These are phyloP conservation scores for Pyricularia sp. DNA, from an alignment of 2,329 filamentous ascomycete species.

Conservation along the genomic window DNA sequence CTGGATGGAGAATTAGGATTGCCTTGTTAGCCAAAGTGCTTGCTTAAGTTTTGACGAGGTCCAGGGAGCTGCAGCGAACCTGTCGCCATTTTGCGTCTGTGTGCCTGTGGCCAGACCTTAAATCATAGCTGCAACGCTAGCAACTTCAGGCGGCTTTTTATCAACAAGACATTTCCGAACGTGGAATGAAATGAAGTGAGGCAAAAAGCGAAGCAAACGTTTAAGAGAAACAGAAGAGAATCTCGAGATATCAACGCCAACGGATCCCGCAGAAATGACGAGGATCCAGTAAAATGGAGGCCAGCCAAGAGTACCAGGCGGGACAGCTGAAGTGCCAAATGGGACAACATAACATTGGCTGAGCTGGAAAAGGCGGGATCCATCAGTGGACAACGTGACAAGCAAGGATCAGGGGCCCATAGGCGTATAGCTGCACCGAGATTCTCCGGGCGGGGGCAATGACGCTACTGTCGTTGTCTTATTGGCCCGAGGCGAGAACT, in stretches of 20 bases:
- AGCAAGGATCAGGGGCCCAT: background rate
- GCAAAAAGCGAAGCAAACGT: background rate
- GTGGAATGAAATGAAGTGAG: background rate
- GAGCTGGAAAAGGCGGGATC: background rate
- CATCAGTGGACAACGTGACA: background rate
- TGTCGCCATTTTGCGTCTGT: constrained; percentile 1
- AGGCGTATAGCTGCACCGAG: background rate
- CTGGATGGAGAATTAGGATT: background rate
- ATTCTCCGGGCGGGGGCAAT: background rate
- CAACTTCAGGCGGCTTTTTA: background rate
- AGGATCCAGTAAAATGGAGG: background rate
- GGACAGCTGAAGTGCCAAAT: background rate
- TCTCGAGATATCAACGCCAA: background rate
- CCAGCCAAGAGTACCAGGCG: background rate
- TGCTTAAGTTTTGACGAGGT: background rate
- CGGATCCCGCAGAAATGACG: background rate
- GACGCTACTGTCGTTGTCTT: background rate
- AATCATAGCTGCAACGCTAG: background rate
- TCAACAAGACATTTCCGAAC: background rate
- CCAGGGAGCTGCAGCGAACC: background rate
- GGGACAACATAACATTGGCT: background rate
- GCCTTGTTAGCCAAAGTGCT: background rate
- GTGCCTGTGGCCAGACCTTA: background rate
- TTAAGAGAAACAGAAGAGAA: background rate
- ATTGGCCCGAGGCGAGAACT: background rate